Evolutionary conservation across 495 filamentous ascomycete species (phyloP).

Genomic region (Penicillium robsamsonii): DNA sequence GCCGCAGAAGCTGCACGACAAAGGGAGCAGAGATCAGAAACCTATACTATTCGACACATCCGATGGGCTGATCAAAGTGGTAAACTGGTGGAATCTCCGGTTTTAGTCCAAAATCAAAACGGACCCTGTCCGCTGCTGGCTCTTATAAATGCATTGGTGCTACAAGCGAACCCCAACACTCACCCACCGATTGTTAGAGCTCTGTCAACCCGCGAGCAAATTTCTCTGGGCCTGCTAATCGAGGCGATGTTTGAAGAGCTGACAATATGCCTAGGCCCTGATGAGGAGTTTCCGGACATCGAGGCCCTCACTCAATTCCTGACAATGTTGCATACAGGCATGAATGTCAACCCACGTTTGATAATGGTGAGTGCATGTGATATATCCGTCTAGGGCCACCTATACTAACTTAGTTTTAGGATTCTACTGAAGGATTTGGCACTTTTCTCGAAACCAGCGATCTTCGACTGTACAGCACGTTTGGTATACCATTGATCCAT

Average conservation of each 20-base stretch:
- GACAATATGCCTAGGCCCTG: slow-evolving; percentile 58
- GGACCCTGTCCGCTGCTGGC: slow-evolving; percentile 92
- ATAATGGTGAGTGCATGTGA: slow-evolving; percentile 43
- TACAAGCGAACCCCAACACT: slow-evolving; percentile 65
- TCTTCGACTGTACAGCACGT: slow-evolving; percentile 82
- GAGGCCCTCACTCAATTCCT: slow-evolving; percentile 83
- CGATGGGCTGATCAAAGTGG: slow-evolving; percentile 54
- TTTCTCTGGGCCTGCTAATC: slow-evolving; percentile 79
- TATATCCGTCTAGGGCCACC: neutral
- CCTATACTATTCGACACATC: slow-evolving; percentile 69
- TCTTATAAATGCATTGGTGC: slow-evolving; percentile 84
- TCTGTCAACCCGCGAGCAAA: slow-evolving; percentile 75
- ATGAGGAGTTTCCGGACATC: slow-evolving; percentile 75
- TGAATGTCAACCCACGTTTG: slow-evolving; percentile 96
- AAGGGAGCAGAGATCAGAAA: slow-evolving; percentile 54
- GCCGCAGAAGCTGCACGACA: slow-evolving; percentile 39
- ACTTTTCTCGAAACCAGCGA: slow-evolving; percentile 80
- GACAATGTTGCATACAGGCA: slow-evolving; percentile 86
- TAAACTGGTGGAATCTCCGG: slow-evolving; percentile 60
- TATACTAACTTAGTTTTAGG: slow-evolving; percentile 32
- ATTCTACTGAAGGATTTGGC: slow-evolving; percentile 54
- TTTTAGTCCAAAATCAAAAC: slow-evolving; percentile 88
- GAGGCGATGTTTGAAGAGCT: slow-evolving; percentile 90
- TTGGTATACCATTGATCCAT: slow-evolving; percentile 85
- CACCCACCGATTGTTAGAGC: slow-evolving; percentile 73